These are phyloP conservation scores for Penicillium soppii DNA, from an alignment of 495 filamentous ascomycete species.

Conservation along the genomic window DNA sequence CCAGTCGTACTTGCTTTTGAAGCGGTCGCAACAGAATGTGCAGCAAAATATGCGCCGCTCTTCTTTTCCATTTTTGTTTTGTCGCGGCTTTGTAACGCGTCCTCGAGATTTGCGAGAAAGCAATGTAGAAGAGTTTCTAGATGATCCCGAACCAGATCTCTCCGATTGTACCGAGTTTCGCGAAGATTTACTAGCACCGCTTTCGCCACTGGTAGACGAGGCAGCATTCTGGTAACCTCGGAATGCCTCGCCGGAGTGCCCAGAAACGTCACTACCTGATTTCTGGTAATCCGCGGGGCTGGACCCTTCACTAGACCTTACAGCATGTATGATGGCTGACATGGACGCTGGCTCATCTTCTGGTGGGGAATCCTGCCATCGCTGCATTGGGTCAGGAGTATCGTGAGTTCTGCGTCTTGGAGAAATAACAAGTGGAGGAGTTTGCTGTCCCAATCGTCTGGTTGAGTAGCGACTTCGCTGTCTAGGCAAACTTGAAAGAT, in stretches of 20 bases:
- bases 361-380: slow-evolving; percentile 75
- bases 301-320: slow-evolving; percentile 17
- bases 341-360: slow-evolving; percentile 76
- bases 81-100: slow-evolving; percentile 55
- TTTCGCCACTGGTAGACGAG: slow-evolving; percentile 50
- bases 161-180: slow-evolving; percentile 11
- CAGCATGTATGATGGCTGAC: slow-evolving; percentile 66
- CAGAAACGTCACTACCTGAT: not conserved
- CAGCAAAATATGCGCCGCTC: slow-evolving; percentile 39
- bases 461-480: not conserved
- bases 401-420: not conserved
- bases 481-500: not conserved
- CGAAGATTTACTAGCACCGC: slow-evolving; percentile 20
- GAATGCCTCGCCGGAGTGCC: slow-evolving; percentile 50
- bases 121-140: slow-evolving; percentile 6
- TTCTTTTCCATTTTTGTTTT: slow-evolving; percentile 28
- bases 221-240: slow-evolving; percentile 56
- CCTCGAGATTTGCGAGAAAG: slow-evolving; percentile 33
- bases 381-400: slow-evolving; percentile 55
- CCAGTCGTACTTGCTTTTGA: slow-evolving; percentile 82
- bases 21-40: slow-evolving; percentile 79
- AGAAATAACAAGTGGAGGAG: not conserved
- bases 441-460: not conserved
- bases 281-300: slow-evolving; percentile 39
- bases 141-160: slow-evolving; percentile 19